Conservation (phyloP, 1,284 basidiomycete genomes). For the Sparassis latifolia region DNA sequence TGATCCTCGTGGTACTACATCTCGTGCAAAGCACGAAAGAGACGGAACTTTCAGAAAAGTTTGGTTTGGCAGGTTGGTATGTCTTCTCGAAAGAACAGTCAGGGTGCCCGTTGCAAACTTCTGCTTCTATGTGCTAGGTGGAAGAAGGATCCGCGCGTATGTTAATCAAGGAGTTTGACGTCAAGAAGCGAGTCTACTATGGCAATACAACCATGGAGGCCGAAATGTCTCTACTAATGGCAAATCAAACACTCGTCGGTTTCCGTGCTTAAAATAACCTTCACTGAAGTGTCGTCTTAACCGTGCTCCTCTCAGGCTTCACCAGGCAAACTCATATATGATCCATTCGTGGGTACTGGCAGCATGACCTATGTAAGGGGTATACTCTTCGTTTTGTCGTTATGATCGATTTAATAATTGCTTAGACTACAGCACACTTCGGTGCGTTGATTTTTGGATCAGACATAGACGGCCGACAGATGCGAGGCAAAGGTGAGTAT, state of each 20-base stretch:
- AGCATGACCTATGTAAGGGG: constrained; percentile 83
- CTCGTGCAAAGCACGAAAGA: constrained; percentile 43
- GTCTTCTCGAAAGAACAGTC: constrained; percentile 28
- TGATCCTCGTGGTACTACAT: constrained; percentile 36
- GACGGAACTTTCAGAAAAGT: constrained; percentile 66
- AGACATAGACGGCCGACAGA: constrained; percentile 96
- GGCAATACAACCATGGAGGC: constrained; percentile 99
- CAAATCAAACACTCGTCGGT: constrained; percentile 83
- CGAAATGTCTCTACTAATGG: constrained; percentile 92
- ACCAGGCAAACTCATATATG: constrained; percentile 88
- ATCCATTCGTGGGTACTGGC: constrained; percentile 96
- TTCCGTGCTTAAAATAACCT: neutral
- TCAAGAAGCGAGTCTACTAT: constrained; percentile 88
- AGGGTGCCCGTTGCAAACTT: neutral
- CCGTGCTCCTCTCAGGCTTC: constrained; percentile 49
- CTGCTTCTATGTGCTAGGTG: constrained; percentile 44
- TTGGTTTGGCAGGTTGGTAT: constrained; percentile 82
- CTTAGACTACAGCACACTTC: constrained; percentile 77
- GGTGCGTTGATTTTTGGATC: constrained; percentile 87
- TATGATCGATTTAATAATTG: neutral
- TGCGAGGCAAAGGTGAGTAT: constrained; percentile 78
- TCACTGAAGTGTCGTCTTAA: no score
- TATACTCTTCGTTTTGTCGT: constrained; percentile 3
- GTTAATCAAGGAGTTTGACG: constrained; percentile 68
- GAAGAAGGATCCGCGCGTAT: constrained; percentile 67